These are phyloP conservation scores for Bothia castanella DNA, from an alignment of 1,284 basidiomycete genomes.

Conservation along the genomic window DNA sequence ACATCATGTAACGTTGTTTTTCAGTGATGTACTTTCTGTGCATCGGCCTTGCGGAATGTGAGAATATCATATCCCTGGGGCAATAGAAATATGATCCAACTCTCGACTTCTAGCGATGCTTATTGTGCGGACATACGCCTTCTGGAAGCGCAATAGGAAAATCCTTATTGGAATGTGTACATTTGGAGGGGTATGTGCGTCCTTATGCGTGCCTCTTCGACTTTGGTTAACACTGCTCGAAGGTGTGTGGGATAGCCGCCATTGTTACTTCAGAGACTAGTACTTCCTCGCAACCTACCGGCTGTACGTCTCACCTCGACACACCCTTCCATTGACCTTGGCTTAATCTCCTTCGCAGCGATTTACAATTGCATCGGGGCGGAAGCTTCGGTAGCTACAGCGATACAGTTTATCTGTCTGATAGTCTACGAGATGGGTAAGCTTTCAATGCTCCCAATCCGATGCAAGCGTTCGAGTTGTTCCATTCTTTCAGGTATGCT, in stretches of 20 bases:
- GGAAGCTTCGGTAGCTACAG: conserved; percentile 6
- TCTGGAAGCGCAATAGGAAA: conserved; percentile 21
- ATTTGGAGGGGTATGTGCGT: conserved; percentile 15
- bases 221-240: not conserved
- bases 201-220: not conserved
- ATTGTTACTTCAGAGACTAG: conserved; percentile 16
- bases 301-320: conserved; percentile 2
- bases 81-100: not conserved
- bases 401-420: conserved; percentile 13
- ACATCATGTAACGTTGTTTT: not conserved
- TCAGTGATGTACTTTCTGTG: conserved; percentile 22
- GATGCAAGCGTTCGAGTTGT: not conserved
- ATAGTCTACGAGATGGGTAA: conserved; percentile 20
- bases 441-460: not conserved
- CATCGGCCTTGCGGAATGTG: conserved; percentile 19
- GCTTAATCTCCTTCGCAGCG: conserved; percentile 4
- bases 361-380: conserved; percentile 16
- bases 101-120: conserved; percentile 16
- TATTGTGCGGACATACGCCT: conserved; percentile 23
- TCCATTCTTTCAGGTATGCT: conserved; percentile 15
- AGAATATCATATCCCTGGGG: not conserved
- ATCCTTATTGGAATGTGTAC: conserved; percentile 17
- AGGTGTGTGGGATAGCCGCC: conserved; percentile 12
- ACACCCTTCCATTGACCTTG: not conserved
- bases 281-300: not conserved